Evolutionary conservation across 805 yeast genomes (phyloP).

Genomic region (Suhomyces vadensis): DNA sequence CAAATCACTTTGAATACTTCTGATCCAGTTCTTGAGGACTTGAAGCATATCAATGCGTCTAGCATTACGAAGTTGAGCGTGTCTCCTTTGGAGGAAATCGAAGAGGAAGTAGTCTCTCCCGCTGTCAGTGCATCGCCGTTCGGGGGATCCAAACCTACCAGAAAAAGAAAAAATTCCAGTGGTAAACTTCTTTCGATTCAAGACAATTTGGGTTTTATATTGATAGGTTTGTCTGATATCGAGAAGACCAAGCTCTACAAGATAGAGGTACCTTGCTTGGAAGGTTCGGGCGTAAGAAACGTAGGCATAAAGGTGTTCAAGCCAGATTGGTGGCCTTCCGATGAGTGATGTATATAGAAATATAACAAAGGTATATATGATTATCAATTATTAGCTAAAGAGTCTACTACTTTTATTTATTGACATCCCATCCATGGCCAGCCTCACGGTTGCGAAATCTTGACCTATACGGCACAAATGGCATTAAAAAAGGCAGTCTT

Average conservation of each 20-base stretch:
- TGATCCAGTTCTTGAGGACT: constrained; percentile 19
- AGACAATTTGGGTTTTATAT: constrained; percentile 66
- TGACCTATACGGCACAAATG: too few species aligned
- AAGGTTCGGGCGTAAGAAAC: constrained; percentile 20
- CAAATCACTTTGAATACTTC: constrained; percentile 14
- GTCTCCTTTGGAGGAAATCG: constrained; percentile 21
- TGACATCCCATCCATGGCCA: too few species aligned
- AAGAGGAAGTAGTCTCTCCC: constrained; percentile 12
- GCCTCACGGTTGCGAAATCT: too few species aligned
- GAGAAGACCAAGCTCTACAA: constrained; percentile 43
- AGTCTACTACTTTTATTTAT: too few species aligned
- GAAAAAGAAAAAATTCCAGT: constrained; percentile 44
- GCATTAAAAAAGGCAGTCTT: too few species aligned
- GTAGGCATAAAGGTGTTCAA: constrained; percentile 52
- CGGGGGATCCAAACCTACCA: constrained; percentile 27
- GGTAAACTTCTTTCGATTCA: constrained; percentile 61
- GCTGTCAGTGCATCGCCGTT: constrained; percentile 42
- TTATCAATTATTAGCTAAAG: too few species aligned
- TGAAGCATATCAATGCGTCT: constrained; percentile 15
- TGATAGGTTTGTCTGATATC: constrained; percentile 49
- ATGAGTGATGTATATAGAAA: constrained; percentile 8
- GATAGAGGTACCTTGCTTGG: constrained; percentile 25
- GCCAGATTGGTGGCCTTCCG: constrained; percentile 79
- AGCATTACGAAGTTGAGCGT: constrained; percentile 17
- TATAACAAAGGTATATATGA: background rate